Conservation (phyloP, 2,329 filamentous ascomycete species). For the Plenodomus tracheiphilus region DNA sequence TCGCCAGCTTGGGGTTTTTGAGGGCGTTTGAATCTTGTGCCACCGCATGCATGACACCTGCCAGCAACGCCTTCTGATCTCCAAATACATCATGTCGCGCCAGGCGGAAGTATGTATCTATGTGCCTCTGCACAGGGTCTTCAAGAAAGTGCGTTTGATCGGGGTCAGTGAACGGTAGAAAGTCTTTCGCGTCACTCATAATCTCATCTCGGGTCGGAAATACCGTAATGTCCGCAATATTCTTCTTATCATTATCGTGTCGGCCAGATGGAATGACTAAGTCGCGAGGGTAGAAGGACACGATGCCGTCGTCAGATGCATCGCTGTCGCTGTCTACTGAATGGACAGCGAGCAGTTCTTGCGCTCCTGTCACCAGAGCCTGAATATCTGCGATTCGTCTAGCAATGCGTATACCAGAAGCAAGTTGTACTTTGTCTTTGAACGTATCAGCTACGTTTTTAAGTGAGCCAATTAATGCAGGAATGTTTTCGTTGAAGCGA, state of each 20-base stretch:
- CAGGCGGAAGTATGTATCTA: constrained; percentile 41
- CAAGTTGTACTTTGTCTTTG: background rate
- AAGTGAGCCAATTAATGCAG: constrained; percentile 8
- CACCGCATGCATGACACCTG: constrained; percentile 18
- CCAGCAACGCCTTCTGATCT: constrained; percentile 30
- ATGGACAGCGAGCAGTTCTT: constrained; percentile 14
- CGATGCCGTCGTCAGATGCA: background rate
- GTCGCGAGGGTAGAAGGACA: constrained; percentile 29
- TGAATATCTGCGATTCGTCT: constrained; percentile 13
- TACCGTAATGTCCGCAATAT: constrained; percentile 36
- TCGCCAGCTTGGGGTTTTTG: constrained; percentile 9
- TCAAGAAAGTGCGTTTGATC: constrained; percentile 32
- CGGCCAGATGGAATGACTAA: constrained; percentile 24
- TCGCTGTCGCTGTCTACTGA: background rate
- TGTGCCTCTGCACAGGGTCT: constrained; percentile 27
- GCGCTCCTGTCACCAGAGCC: constrained; percentile 19
- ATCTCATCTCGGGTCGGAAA: constrained; percentile 41
- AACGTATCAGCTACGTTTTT: constrained; percentile 7
- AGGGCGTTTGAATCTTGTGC: constrained; percentile 4
- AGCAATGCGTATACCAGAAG: background rate
- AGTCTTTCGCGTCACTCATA: constrained; percentile 45
- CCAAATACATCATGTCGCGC: constrained; percentile 40
- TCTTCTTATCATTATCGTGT: constrained; percentile 40
- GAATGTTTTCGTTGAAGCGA: constrained; percentile 25
- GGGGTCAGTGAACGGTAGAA: constrained; percentile 34